These are phyloP conservation scores for Polychytrium aggregatum DNA, from an alignment of 192 early-diverging fungal genomes.

Conservation along the genomic window DNA sequence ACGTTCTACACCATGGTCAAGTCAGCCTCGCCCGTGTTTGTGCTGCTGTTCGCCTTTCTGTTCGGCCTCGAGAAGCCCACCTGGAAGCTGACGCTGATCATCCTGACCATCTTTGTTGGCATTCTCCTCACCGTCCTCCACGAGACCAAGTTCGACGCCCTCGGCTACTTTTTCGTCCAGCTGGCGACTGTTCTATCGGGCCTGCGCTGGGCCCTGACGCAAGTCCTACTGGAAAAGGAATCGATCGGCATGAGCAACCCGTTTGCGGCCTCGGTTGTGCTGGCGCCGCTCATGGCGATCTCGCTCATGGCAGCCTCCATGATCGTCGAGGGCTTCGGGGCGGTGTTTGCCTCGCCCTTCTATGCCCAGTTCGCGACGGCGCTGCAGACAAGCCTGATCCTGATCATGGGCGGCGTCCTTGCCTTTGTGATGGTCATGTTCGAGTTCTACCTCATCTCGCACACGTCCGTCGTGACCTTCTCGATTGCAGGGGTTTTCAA, in stretches of 20 bases:
- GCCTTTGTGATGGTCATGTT: conserved; percentile 82
- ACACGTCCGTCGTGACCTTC: conserved; percentile 74
- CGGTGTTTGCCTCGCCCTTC: conserved; percentile 27
- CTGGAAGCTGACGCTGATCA: conserved; percentile 57
- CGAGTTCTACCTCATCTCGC: conserved; percentile 74
- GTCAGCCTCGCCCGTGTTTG: conserved; percentile 41
- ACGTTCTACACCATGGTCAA: conserved; percentile 79
- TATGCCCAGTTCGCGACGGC: conserved; percentile 26
- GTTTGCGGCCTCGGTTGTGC: conserved; percentile 68
- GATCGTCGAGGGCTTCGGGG: conserved; percentile 49
- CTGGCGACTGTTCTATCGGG: conserved; percentile 70
- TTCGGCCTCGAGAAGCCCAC: conserved; percentile 76
- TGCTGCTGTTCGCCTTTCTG: conserved; percentile 81
- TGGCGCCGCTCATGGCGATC: conserved; percentile 68
- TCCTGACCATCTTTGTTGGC: conserved; percentile 67
- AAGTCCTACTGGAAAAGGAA: conserved; percentile 65
- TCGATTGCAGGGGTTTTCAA: conserved; percentile 76
- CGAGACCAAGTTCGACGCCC: conserved; percentile 68
- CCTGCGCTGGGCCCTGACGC: conserved; percentile 83
- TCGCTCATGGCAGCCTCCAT: conserved; percentile 54
- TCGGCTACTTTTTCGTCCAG: conserved; percentile 71
- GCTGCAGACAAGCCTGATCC: conserved; percentile 34
- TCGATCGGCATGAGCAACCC: conserved; percentile 78
- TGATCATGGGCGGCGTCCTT: conserved; percentile 67
- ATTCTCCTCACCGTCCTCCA: conserved; percentile 79